phyloP scores from a whole-genome alignment of 208 protist genomes.

The Acanthamoeba castellanii region DNA sequence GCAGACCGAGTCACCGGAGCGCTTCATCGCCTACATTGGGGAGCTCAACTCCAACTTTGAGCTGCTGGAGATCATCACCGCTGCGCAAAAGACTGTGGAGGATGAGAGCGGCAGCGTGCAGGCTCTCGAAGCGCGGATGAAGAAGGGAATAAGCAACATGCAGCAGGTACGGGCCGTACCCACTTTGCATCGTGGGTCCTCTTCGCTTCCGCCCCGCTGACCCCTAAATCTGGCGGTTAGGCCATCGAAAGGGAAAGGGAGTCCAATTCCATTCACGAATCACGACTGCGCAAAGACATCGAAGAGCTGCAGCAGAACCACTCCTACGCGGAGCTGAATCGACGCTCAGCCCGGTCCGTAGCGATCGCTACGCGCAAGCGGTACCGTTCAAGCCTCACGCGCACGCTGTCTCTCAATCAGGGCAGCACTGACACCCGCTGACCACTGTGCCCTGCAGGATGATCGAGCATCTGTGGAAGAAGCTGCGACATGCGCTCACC shows the following conservation, averaged over 20 bases:
- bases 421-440: background rate
- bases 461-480: constrained; percentile 66
- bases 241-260: constrained; percentile 59
- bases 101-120: constrained; percentile 44
- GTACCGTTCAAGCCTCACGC: background rate
- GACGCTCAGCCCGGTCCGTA: background rate
- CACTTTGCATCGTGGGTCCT: too few relatives aligned
- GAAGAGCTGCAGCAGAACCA: constrained; percentile 48
- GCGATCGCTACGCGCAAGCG: background rate
- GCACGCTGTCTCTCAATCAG: background rate
- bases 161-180: background rate
- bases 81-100: background rate
- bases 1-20: constrained; percentile 22
- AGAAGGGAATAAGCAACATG: constrained; percentile 18
- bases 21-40: constrained; percentile 37
- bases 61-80: constrained; percentile 53
- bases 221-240: background rate
- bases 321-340: background rate
- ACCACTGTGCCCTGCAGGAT: background rate
- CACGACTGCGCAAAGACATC: constrained; percentile 31
- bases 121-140: constrained; percentile 13
- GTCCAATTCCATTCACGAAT: constrained; percentile 47
- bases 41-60: constrained; percentile 64
- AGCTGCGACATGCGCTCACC: constrained; percentile 27
- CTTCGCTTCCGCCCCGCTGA: background rate